A percentile compares a stretch with the other conserved stretches of the same genome.
Conservation (phyloP, 768 basidiomycete species). For the Butyriboletus loyo region DNA sequence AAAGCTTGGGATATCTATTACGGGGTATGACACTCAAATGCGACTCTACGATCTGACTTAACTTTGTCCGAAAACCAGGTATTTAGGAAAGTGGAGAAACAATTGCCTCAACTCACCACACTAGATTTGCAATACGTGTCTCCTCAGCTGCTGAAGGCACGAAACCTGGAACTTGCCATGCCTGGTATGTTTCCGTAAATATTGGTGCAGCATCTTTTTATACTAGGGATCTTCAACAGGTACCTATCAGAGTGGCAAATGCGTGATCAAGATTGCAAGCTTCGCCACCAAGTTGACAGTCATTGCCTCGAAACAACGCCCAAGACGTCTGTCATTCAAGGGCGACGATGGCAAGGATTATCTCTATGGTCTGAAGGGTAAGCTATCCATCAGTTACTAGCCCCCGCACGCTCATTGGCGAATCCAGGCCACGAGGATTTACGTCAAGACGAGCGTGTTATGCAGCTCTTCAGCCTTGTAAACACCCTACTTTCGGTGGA, state of each 20-base stretch:
- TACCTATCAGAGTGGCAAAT: slow-evolving; percentile 87
- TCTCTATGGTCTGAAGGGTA: slow-evolving; percentile 88
- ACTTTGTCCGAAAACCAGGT: slow-evolving; percentile 48
- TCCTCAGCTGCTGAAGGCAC: slow-evolving; percentile 82
- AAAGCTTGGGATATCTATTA: slow-evolving; percentile 99
- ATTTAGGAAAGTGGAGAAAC: slow-evolving; percentile 95
- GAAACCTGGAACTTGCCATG: slow-evolving; percentile 91
- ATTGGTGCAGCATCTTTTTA: neutral
- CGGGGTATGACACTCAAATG: slow-evolving; percentile 49
- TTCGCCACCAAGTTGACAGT: slow-evolving; percentile 90
- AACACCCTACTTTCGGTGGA: slow-evolving; percentile 93
- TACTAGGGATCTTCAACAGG: slow-evolving; percentile 41
- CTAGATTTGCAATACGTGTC: slow-evolving; percentile 98
- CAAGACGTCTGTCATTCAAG: slow-evolving; percentile 79
- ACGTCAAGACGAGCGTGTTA: slow-evolving; percentile 97
- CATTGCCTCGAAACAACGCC: slow-evolving; percentile 95
- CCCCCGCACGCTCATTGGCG: neutral
- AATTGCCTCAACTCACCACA: slow-evolving; percentile 81
- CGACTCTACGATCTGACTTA: neutral
- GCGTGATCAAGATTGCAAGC: slow-evolving; percentile 75
- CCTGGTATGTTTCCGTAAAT: slow-evolving; percentile 57
- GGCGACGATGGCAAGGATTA: slow-evolving; percentile 94
- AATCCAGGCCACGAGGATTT: slow-evolving; percentile 91
- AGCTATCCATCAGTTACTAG: no score
- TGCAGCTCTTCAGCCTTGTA: slow-evolving; percentile 97